Base-by-base conservation (phyloP, 2,329 filamentous ascomycete genomes). In the Penicillium sp. region DNA sequence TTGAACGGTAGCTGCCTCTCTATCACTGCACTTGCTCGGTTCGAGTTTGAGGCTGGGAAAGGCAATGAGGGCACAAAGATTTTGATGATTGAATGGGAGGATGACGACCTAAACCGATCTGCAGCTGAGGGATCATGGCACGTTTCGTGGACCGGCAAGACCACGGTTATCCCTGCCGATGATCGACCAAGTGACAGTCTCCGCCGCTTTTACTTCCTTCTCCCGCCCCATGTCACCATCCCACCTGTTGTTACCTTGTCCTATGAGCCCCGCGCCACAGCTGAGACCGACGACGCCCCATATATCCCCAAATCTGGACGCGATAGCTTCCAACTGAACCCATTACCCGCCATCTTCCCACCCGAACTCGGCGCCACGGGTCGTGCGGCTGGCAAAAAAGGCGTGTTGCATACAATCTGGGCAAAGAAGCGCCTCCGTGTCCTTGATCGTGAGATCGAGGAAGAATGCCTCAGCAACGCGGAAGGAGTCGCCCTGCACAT, bases 21-120 rank as follows among this genome's bases (percentile, higher is more conserved):
- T 0, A 73, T 79, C 45, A 83, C 82, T 54, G 87, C 87, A n/a
- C 79, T 91, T 44, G 88, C 90, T 44, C 87, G 92, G 56, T 96
- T 95, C 74, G 92, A 96, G 72, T 95, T 96, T 69, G 89, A 92
- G 74, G 80, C 84, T 0, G 88, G 86, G 33, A 84, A 83, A 70
- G 88, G 85, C 48, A 90, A 90, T 66, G 88, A 92, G 61, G 91
- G 91, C 40, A 95, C 90, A 59, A 96, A 96, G 78, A 87, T 96
- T 60, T 78, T 96, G 65, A 94, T 96, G 90, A 87, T 96, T 37
- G 91, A 96, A 73, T 96, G 92, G 92, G 86, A 90, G 69, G 84
- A 87, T 50, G 82, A 83, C 61, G 77, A 81, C 56, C 72, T 76
- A 41, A 80, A 76, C 2, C 73, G 77, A 49, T 73, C 74, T 11